Evolutionary conservation across 179 eudicot species (phyloP).

Genomic region (Beta lomatogona): DNA sequence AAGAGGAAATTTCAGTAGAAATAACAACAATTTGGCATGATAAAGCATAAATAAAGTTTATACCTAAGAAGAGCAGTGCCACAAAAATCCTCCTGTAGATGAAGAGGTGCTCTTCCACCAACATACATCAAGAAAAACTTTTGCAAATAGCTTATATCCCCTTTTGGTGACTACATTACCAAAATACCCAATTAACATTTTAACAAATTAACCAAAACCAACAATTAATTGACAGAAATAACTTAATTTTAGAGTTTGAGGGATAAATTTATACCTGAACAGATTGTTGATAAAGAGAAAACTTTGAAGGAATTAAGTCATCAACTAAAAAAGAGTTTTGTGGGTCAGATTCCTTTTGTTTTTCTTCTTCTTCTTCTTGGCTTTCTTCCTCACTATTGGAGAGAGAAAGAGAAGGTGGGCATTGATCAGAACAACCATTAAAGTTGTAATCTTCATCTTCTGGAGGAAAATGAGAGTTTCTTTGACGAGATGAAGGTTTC

Average conservation of each 20-base stretch:
- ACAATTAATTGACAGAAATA: neutral
- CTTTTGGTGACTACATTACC: constrained; percentile 88
- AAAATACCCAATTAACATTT: too few species aligned
- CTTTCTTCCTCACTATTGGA: constrained; percentile 37
- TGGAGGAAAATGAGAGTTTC: constrained; percentile 38
- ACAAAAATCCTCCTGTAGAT: constrained; percentile 95
- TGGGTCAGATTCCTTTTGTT: constrained; percentile 20
- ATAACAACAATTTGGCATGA: neutral
- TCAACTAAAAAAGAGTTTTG: constrained; percentile 15
- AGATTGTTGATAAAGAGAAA: constrained; percentile 86
- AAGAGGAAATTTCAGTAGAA: neutral
- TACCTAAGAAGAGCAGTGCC: constrained; percentile 98
- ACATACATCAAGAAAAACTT: constrained; percentile 96
- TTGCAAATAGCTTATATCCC: constrained; percentile 89
- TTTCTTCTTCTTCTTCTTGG: constrained; percentile 29
- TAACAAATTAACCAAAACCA: neutral
- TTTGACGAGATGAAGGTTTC: constrained; percentile 36
- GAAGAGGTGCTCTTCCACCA: constrained; percentile 91
- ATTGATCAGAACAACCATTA: constrained; percentile 16
- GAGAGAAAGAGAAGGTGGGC: constrained; percentile 37
- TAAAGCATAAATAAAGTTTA: neutral
- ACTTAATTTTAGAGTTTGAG: too few species aligned
- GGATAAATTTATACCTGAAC: constrained; percentile 57
- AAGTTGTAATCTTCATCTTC: constrained; percentile 41
- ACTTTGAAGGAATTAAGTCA: constrained; percentile 59